Evolutionary conservation across 2,329 filamentous ascomycete species (phyloP).

Genomic region (Apiospora hydei): DNA sequence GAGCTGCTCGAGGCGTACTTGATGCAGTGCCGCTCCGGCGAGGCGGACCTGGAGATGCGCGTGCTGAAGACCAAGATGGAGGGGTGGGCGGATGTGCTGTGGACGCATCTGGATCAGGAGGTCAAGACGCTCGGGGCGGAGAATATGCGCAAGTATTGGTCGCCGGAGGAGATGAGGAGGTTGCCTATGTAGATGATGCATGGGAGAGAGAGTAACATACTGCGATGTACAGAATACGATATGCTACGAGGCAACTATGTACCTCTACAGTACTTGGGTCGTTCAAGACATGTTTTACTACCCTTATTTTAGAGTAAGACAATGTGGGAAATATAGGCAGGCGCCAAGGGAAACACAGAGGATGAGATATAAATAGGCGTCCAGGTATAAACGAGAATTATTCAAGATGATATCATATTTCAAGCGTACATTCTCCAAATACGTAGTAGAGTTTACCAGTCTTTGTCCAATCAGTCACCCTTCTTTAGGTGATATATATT

Average conservation of each 20-base stretch:
- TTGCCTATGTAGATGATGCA: conserved; percentile 67
- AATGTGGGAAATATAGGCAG: too few relatives aligned
- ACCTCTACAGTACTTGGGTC: too few relatives aligned
- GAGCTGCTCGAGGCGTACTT: conserved; percentile 74
- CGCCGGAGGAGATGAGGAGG: conserved; percentile 72
- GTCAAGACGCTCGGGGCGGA: conserved; percentile 80
- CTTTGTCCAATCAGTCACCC: too few relatives aligned
- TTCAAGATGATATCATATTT: neutral
- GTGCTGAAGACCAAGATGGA: conserved; percentile 78
- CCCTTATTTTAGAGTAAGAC: neutral
- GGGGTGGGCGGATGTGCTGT: conserved; percentile 78
- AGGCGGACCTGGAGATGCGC: conserved; percentile 62
- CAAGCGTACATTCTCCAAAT: neutral
- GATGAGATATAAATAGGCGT: neutral
- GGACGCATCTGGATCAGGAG: conserved; percentile 86
- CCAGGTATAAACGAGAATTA: neutral
- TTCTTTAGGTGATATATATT: too few relatives aligned
- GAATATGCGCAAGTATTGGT: conserved; percentile 89
- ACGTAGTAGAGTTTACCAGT: too few relatives aligned
- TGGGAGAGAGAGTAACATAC: neutral
- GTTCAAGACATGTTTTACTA: neutral
- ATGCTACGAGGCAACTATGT: neutral
- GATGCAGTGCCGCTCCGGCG: conserved; percentile 64
- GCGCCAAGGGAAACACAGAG: too few relatives aligned
- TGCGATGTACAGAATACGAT: too few relatives aligned